Evolutionary conservation across 345 rosid genomes (phyloP), one percentile per base, ranked within the genome.

Genomic region (Alliaria petiolata): DNA sequence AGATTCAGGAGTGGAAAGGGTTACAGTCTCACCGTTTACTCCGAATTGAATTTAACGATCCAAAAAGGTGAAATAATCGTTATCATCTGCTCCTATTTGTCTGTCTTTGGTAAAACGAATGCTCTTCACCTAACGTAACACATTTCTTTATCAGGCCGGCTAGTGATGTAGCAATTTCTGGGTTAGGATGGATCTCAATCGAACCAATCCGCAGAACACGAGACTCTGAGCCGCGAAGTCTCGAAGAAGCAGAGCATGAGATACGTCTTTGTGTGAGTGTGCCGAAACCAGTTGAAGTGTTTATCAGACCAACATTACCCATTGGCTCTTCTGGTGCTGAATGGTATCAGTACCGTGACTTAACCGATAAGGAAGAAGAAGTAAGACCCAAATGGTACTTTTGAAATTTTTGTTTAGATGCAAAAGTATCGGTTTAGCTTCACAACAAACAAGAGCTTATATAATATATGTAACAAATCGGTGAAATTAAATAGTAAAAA

Each of bases 351-450:
- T 93, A 91, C 59, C 82, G 80, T 62, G 99, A 93, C 33, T 76
- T 93, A 69, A 80, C 93, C 1, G 99, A 95, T 50, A 84, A 85
- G 75, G 99, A 95, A 82, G 95, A 83, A 75, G 96, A 88, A 84
- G 55, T 65, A 17, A 85, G 97, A 87, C 95, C 99, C 1, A 89
- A 85, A 83, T 91, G 96, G 95, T 80, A 83, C 73, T 85, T 78
- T 25, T 93, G 46, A 76, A 64, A 10, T 2, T 33, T 55, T 68
- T 68, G n/a, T 22, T 61, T 15, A 1, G 7, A 2, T 22, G 17
- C 46, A 20, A 38, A 38, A 36, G 6, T 20, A 9, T 43, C 25
- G 25, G 33, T 20, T 67, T 17, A 12, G 53, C 40, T 53, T 17
- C 26, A 13, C 3, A n/a, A n/a, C n/a, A 42, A 63, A 19, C 67